A percentile compares a stretch with the other conserved stretches of the same genome.
Conservation (phyloP, 2,329 filamentous ascomycete genomes). For the Fusarium guadeloupense region DNA sequence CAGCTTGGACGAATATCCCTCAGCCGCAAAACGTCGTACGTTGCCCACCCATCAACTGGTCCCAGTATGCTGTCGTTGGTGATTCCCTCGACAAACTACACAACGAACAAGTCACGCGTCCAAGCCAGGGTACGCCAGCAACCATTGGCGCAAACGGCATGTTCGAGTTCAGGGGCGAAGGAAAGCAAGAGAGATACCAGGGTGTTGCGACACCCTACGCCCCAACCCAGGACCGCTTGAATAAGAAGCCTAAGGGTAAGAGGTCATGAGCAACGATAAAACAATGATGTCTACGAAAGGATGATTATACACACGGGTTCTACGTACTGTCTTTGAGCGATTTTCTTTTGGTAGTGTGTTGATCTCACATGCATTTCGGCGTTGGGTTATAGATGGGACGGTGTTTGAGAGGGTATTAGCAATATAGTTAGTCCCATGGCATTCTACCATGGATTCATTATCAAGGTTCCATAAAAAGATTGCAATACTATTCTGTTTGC, state of each 20-base stretch:
- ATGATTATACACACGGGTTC: constrained; percentile 12
- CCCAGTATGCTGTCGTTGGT: constrained; percentile 90
- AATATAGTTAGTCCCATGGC: constrained; percentile 11
- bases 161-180: constrained; percentile 61
- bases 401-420: constrained; percentile 13
- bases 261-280: constrained; percentile 38
- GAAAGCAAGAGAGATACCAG: constrained; percentile 55
- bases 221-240: constrained; percentile 61
- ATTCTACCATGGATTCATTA: too few species aligned
- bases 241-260: constrained; percentile 49
- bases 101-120: constrained; percentile 76
- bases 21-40: constrained; percentile 83
- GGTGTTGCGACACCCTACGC: constrained; percentile 67
- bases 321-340: constrained; percentile 21
- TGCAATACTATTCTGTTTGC: background rate
- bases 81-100: constrained; percentile 82
- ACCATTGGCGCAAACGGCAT: constrained; percentile 54
- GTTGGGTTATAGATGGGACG: constrained; percentile 26
- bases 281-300: constrained; percentile 13
- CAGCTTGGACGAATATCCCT: constrained; percentile 72
- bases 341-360: constrained; percentile 4
- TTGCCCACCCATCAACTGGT: constrained; percentile 92
- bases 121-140: constrained; percentile 65
- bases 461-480: background rate
- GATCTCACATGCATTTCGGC: constrained; percentile 12